Evolutionary conservation across 177 flowering plant genomes (phyloP).

Genomic region (Vitis hybrid): DNA sequence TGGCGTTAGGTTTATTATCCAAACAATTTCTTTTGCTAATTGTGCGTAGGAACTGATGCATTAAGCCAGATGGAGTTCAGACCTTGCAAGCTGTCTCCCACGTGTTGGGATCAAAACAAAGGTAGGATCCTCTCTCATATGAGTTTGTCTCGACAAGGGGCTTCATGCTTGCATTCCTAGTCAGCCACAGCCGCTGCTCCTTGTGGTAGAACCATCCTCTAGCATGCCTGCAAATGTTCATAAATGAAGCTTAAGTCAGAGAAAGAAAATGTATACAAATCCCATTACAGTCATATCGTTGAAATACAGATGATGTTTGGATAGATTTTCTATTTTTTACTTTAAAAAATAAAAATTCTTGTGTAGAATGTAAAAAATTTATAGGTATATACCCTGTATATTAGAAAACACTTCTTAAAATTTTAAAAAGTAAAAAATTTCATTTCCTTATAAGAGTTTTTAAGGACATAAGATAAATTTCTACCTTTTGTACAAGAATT

Average conservation of each 20-base stretch:
- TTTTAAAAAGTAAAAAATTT: too few species aligned
- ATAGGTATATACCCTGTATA: too few species aligned
- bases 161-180: slow-evolving; percentile 45
- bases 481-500: too few species aligned
- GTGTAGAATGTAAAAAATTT: too few species aligned
- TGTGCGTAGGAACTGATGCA: neutral
- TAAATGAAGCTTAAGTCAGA: neutral
- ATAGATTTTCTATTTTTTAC: too few species aligned
- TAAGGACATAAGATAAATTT: too few species aligned
- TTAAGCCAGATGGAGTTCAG: neutral
- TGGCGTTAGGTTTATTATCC: neutral
- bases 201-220: slow-evolving; percentile 75
- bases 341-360: too few species aligned
- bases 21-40: neutral
- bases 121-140: slow-evolving; percentile 69
- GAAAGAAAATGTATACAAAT: too few species aligned
- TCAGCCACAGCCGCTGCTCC: slow-evolving; percentile 57
- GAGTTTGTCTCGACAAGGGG: slow-evolving; percentile 54
- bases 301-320: too few species aligned
- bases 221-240: slow-evolving; percentile 40
- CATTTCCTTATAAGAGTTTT: too few species aligned
- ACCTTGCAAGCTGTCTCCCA: slow-evolving; percentile 72
- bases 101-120: slow-evolving; percentile 65
- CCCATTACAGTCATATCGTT: too few species aligned
- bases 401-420: too few species aligned